phyloP scores from a whole-genome alignment of 2,329 filamentous ascomycete species.

The Fusarium camptoceras region DNA sequence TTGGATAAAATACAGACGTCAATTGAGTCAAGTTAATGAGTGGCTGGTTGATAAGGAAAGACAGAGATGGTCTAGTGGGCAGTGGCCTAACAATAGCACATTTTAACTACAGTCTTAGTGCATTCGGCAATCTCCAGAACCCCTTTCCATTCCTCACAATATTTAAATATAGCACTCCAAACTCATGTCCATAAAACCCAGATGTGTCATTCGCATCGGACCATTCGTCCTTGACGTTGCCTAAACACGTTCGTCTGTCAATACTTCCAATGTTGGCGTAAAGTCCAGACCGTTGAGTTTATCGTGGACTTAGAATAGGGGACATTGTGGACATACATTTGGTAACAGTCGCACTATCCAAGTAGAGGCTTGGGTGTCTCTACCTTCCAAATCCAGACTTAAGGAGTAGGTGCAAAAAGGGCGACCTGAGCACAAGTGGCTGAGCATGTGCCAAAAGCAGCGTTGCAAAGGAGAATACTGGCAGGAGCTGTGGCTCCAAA shows the following conservation, averaged over 20 bases:
- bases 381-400: neutral
- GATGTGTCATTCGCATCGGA: neutral
- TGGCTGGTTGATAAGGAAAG: neutral
- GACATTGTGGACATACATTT: neutral
- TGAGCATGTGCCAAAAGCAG: constrained; percentile 8
- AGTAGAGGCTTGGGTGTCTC: neutral
- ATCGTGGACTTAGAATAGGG: neutral
- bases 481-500: neutral
- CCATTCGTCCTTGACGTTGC: neutral
- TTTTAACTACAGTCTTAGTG: neutral
- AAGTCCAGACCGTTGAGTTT: neutral
- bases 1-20: neutral
- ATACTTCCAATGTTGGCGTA: neutral
- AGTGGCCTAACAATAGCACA: neutral
- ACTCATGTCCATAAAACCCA: neutral
- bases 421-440: neutral
- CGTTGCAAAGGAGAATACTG: neutral
- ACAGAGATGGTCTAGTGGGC: neutral
- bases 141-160: neutral
- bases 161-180: neutral
- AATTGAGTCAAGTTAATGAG: neutral
- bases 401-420: neutral
- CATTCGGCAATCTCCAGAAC: neutral
- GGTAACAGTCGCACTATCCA: neutral
- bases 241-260: neutral